Evolutionary conservation across 331 rosid species (phyloP), one percentile per base, ranked within the genome.

Genomic region (Quercus tomentella): DNA sequence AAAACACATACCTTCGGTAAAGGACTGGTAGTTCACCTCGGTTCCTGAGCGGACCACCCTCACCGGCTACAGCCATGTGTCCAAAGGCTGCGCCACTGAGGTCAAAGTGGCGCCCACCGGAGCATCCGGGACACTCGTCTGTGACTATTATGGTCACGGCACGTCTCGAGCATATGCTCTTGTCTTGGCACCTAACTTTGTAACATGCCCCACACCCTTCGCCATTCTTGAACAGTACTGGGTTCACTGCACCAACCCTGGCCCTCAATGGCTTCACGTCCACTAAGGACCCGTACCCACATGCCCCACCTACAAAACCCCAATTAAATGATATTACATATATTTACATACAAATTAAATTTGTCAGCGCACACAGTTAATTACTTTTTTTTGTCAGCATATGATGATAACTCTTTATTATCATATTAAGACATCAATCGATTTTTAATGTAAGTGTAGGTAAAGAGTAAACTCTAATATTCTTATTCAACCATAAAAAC

Each of bases 41-140:
- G 86, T 95, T 88, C n/a, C 98, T 80, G 77, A 95, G 96, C 33
- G 70, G 86, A 49, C 89, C 89, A 9, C 78, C 78, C 55, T 90
- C 90, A 0, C 98, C 97, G 11, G 93, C 7, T 4, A 91, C 3
- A 15, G 97, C 97, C 98, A 95, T 85, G 21, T 76, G 97, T 1
- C 97, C 98, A 63, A 92, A 95, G 30, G 96, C 97, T 1, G 97
- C 90, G 41, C 98, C 98, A 26, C 98, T 95, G 17, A 95, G 96
- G 86, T 92, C 98, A 56, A 95, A 95, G 55, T 95, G 98, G 71
- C 84, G 72, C 18, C 90, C 97, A 6, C 83, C 43, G 1, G 92
- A 75, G 74, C 97, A 91, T 7, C 98, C 98, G 0, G 98, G 98
- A 55, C 98, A 92, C 76, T 95, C 97, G 67, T 95, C 98, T 0